A percentile compares a stretch with the other conserved stretches of the same genome.
phyloP scores from a whole-genome alignment of 1,139 yeast genomes.

The Saccharomycopsis crataegensis region DNA sequence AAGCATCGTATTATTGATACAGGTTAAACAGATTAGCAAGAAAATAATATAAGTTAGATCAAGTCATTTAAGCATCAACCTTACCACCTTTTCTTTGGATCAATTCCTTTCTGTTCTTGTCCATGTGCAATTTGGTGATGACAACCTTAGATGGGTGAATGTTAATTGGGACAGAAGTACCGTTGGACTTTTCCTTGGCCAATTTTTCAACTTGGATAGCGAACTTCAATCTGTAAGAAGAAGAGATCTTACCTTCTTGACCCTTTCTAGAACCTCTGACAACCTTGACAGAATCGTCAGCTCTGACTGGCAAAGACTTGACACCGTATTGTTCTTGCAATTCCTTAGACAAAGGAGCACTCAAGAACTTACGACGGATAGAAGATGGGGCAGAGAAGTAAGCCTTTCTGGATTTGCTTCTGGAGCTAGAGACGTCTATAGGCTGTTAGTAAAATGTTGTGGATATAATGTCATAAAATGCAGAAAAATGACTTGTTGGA shows the following conservation, averaged over 20 bases:
- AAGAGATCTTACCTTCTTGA: conserved; percentile 96
- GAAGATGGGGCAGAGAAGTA: conserved; percentile 98
- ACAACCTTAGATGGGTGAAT: conserved; percentile 99
- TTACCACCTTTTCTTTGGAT: conserved; percentile 91
- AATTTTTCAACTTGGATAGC: conserved; percentile 96
- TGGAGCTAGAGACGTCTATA: conserved; percentile 93
- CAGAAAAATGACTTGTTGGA: background rate
- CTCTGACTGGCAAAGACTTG: conserved; percentile 96
- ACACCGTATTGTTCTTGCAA: conserved; percentile 96
- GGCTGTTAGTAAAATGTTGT: background rate
- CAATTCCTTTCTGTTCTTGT: conserved; percentile 98
- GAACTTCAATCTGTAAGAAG: conserved; percentile 98
- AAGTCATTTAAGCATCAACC: conserved; percentile 33
- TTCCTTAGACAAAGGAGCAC: conserved; percentile 99
- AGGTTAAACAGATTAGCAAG: no score
- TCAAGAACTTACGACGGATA: conserved; percentile 89
- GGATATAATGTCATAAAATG: background rate
- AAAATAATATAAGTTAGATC: background rate
- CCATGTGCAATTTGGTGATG: conserved; percentile 96
- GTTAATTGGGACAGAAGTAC: conserved; percentile 97
- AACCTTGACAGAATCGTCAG: conserved; percentile 92
- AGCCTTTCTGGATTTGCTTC: conserved; percentile 99
- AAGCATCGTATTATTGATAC: no score
- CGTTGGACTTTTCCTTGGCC: conserved; percentile 96
- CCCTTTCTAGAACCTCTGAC: conserved; percentile 99